Percentiles rank a stretch among this genome's conserved stretches.
Conservation (phyloP, 805 yeast genomes). For the Sungouiozyma intestinalis region DNA sequence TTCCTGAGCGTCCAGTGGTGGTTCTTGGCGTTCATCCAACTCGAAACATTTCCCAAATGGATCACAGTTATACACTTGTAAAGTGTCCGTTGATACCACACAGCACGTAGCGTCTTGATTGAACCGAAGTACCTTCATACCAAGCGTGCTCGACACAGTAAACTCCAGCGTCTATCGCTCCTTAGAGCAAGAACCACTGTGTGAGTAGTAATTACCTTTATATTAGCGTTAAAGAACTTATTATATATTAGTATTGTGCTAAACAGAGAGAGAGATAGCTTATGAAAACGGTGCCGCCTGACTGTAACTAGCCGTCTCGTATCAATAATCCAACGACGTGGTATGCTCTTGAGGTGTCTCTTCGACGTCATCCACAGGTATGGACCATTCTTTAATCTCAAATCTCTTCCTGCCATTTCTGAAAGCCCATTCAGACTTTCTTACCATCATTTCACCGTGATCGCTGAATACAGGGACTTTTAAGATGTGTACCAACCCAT, state of each 20-base stretch:
- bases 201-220: no score
- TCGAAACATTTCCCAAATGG: slow-evolving; percentile 68
- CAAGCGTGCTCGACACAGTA: neutral
- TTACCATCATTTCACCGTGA: slow-evolving; percentile 68
- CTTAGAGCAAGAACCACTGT: no score
- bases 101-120: slow-evolving; percentile 81
- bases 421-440: slow-evolving; percentile 72
- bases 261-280: no score
- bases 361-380: slow-evolving; percentile 84
- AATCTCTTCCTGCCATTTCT: slow-evolving; percentile 73
- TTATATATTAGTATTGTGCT: no score
- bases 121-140: slow-evolving; percentile 49
- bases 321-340: neutral
- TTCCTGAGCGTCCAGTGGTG: neutral
- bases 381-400: slow-evolving; percentile 92
- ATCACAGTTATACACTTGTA: slow-evolving; percentile 75
- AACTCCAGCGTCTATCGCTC: neutral
- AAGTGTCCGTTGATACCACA: slow-evolving; percentile 58
- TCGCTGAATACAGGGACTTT: slow-evolving; percentile 60
- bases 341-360: slow-evolving; percentile 17
- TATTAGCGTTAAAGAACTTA: no score
- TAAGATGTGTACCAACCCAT: slow-evolving; percentile 71
- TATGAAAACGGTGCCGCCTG: neutral
- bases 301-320: neutral
- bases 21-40: slow-evolving; percentile 2